Conservation (phyloP, 2,329 filamentous ascomycete species). For the Monascus ruber region DNA sequence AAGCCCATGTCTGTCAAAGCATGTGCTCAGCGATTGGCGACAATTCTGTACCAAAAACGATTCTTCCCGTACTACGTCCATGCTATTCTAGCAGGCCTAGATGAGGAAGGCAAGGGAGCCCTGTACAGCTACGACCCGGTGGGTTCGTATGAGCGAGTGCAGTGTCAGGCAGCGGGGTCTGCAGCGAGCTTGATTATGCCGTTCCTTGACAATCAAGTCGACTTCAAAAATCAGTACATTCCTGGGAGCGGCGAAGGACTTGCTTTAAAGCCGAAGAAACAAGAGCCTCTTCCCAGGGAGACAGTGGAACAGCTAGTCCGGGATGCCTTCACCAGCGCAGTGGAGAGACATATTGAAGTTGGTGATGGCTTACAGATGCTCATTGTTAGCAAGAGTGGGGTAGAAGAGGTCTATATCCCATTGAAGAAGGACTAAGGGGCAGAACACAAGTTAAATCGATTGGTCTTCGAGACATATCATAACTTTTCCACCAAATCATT, state of each 20-base stretch:
- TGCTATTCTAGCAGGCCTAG: constrained; percentile 84
- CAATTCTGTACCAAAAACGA: constrained; percentile 91
- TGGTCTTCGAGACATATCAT: too few species aligned
- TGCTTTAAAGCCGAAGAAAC: constrained; percentile 50
- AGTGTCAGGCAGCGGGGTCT: constrained; percentile 86
- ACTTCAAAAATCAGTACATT: constrained; percentile 97
- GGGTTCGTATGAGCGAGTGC: constrained; percentile 92
- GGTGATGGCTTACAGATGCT: constrained; percentile 94
- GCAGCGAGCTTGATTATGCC: constrained; percentile 95
- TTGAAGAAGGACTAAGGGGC: constrained; percentile 74
- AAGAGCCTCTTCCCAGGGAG: constrained; percentile 56
- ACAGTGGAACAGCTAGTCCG: constrained; percentile 81
- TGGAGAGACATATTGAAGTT: constrained; percentile 98
- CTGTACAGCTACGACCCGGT: constrained; percentile 97
- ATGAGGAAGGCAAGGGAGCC: constrained; percentile 87
- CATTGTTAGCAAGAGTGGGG: constrained; percentile 76
- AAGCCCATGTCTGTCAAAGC: constrained; percentile 92
- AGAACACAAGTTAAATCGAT: too few species aligned
- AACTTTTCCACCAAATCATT: too few species aligned
- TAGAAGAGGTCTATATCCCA: constrained; percentile 71
- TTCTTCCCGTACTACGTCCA: constrained; percentile 99
- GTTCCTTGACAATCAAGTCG: constrained; percentile 98
- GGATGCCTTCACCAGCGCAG: constrained; percentile 95
- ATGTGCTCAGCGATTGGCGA: constrained; percentile 87
- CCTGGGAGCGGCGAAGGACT: constrained; percentile 77